A percentile compares a stretch with the other conserved stretches of the same genome.
phyloP scores from a whole-genome alignment of 2,329 filamentous ascomycete genomes.

The Rugonectria rugulosa region DNA sequence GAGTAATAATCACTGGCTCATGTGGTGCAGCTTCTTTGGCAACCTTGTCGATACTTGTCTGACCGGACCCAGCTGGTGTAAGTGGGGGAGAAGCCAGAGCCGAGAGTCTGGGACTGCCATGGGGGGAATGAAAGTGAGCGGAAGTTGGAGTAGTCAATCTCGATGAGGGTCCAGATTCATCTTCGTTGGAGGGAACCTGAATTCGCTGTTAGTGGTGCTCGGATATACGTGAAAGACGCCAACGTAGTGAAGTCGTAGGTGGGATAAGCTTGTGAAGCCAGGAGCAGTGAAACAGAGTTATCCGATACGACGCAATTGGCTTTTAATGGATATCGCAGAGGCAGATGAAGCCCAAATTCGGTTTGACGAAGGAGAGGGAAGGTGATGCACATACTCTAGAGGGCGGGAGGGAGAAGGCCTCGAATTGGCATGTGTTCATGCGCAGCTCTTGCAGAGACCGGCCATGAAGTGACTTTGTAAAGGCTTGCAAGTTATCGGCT shows the following conservation, averaged over 20 bases:
- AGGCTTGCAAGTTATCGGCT: slow-evolving; percentile 71
- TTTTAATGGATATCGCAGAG: neutral
- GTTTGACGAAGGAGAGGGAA: slow-evolving; percentile 17
- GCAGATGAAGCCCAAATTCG: slow-evolving; percentile 8
- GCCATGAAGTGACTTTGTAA: slow-evolving; percentile 77
- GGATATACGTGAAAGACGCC: no score
- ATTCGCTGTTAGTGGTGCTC: slow-evolving; percentile 38
- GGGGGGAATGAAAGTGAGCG: slow-evolving; percentile 70
- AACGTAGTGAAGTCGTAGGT: no score
- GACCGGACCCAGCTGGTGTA: slow-evolving; percentile 79
- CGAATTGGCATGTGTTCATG: slow-evolving; percentile 87
- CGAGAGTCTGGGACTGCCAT: slow-evolving; percentile 70
- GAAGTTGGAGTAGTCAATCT: slow-evolving; percentile 71
- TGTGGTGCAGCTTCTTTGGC: slow-evolving; percentile 46
- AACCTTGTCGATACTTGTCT: slow-evolving; percentile 43
- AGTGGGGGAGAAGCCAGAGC: slow-evolving; percentile 88
- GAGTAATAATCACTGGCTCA: slow-evolving; percentile 65
- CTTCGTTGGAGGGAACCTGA: slow-evolving; percentile 67
- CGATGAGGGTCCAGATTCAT: slow-evolving; percentile 66
- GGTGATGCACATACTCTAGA: slow-evolving; percentile 73
- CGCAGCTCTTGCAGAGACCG: slow-evolving; percentile 81
- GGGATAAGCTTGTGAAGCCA: slow-evolving; percentile 1
- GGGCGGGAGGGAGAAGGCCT: slow-evolving; percentile 86
- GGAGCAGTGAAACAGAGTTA: neutral
- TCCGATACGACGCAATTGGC: neutral